These are phyloP conservation scores for Exophiala mesophila DNA, from an alignment of 2,329 filamentous ascomycete genomes.

Conservation along the genomic window DNA sequence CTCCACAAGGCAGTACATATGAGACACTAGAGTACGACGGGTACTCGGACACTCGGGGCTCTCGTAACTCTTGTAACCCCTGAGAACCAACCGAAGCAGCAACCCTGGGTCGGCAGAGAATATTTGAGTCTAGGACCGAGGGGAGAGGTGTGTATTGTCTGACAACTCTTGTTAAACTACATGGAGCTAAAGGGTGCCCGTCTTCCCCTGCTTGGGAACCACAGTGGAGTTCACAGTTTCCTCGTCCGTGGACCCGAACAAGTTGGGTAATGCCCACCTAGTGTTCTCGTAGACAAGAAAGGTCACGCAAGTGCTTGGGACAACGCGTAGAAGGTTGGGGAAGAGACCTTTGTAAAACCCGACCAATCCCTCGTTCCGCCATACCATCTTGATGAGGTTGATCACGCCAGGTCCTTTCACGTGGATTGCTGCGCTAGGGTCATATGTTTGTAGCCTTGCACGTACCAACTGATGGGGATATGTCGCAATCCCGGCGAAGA, in stretches of 20 bases:
- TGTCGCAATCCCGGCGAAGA: slow-evolving; percentile 81
- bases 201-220: slow-evolving; percentile 9
- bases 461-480: slow-evolving; percentile 95
- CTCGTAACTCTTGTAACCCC: too few species aligned
- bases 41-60: too few species aligned
- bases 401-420: slow-evolving; percentile 46
- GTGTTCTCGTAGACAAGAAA: slow-evolving; percentile 97
- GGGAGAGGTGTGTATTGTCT: too few species aligned
- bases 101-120: too few species aligned
- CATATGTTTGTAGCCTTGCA: slow-evolving; percentile 82
- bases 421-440: slow-evolving; percentile 33
- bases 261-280: slow-evolving; percentile 46
- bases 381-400: slow-evolving; percentile 70
- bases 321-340: slow-evolving; percentile 81
- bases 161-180: too few species aligned
- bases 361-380: slow-evolving; percentile 68
- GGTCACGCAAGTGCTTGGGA: slow-evolving; percentile 93
- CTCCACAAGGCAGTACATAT: too few species aligned
- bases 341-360: slow-evolving; percentile 91
- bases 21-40: too few species aligned
- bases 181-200: slow-evolving; percentile 6
- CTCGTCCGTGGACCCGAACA: slow-evolving; percentile 15
- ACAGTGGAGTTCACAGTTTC: slow-evolving; percentile 1
- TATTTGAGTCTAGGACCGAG: too few species aligned
- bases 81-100: too few species aligned